Conservation (phyloP, 1,284 basidiomycete species). For the Cystobasidium pallidum region DNA sequence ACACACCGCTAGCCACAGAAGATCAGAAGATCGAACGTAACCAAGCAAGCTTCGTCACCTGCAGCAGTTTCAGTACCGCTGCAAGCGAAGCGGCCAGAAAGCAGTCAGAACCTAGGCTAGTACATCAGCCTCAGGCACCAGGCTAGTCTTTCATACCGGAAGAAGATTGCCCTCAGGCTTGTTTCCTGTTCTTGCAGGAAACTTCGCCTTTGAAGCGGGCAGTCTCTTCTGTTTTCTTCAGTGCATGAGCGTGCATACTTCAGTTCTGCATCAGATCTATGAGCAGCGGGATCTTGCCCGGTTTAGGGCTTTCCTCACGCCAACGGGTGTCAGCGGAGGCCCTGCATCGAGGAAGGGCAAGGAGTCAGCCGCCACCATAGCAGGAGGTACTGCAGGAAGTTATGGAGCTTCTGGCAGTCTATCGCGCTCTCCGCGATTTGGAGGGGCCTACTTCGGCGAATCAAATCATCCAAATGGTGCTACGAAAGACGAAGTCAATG, state of each 20-base stretch:
- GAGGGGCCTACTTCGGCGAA: constrained; percentile 13
- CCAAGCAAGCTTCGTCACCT: constrained; percentile 11
- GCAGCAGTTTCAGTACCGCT: not conserved
- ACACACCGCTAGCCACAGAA: not conserved
- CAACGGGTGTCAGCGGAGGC: not conserved
- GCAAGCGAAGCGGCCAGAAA: not conserved
- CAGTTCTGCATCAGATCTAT: constrained; percentile 41
- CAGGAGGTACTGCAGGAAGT: constrained; percentile 22
- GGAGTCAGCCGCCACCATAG: constrained; percentile 12
- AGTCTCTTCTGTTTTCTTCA: constrained; percentile 15
- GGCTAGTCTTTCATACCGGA: constrained; percentile 9
- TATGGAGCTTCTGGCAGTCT: constrained; percentile 17
- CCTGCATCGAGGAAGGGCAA: constrained; percentile 19
- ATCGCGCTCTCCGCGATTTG: constrained; percentile 36
- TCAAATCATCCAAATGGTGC: constrained; percentile 4
- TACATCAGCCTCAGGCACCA: not conserved
- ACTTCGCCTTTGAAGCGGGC: constrained; percentile 18
- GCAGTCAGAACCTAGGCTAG: not conserved
- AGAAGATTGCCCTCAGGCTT: constrained; percentile 11
- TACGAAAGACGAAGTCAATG: constrained; percentile 66
- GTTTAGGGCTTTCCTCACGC: constrained; percentile 39
- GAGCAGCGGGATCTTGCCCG: constrained; percentile 38
- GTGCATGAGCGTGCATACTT: constrained; percentile 41
- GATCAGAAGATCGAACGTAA: constrained; percentile 10
- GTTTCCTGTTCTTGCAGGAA: constrained; percentile 20